A percentile compares a stretch with the other conserved stretches of the same genome.
Evolutionary conservation across 225 moss, liverwort and hornwort species (phyloP).

Genomic region (Climacium dendroides): DNA sequence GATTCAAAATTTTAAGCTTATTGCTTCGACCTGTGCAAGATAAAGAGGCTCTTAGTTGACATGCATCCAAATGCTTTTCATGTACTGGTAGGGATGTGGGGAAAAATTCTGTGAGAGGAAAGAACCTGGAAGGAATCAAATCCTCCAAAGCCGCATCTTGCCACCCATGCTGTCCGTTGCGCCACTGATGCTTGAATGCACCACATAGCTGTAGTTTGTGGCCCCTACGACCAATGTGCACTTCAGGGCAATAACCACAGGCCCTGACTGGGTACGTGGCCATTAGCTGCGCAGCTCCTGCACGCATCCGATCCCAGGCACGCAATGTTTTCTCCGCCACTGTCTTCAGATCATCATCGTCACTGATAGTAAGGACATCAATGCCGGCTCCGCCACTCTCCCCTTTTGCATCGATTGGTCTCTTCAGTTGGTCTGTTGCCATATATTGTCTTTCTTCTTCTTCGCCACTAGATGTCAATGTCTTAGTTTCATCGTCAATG

Average conservation of each 20-base stretch:
- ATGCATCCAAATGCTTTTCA: background rate
- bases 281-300: conserved; percentile 52
- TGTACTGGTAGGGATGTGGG: background rate
- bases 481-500: background rate
- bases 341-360: conserved; percentile 51
- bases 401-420: background rate
- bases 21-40: background rate
- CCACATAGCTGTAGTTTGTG: conserved; percentile 76
- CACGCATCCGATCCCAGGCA: conserved; percentile 65
- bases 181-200: conserved; percentile 98
- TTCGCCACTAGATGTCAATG: background rate
- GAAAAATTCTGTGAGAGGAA: background rate
- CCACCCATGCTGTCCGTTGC: conserved; percentile 96
- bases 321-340: conserved; percentile 63
- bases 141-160: conserved; percentile 91
- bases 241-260: conserved; percentile 90
- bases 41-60: background rate
- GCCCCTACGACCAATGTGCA: conserved; percentile 83
- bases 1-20: background rate
- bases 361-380: conserved; percentile 15
- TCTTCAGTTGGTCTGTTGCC: background rate
- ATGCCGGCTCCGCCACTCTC: background rate
- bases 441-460: background rate
- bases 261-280: conserved; percentile 53
- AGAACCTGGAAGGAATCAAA: conserved; percentile 65